Base-by-base conservation (phyloP, 1,139 yeast genomes). In the Suhomyces guaymorum region DNA sequence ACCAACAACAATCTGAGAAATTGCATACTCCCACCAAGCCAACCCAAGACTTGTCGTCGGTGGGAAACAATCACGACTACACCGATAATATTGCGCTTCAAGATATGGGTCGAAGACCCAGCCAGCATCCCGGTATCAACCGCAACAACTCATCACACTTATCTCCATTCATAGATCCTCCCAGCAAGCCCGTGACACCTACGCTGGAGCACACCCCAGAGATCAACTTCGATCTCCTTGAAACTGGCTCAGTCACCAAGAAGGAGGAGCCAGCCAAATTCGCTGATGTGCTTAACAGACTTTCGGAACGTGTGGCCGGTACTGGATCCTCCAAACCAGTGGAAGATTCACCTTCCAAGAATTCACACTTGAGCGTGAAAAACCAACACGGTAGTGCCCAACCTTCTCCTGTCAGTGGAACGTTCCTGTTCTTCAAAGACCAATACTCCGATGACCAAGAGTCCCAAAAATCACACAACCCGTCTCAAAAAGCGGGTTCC, bases 271-370 rank as follows among this genome's bases (percentile, higher is more conserved):
- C 57, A 0, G 38, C 48, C 9, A 57, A 55, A 40, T 46, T 63
- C 33, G 35, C 69, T 4, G 56, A 59, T 35, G 54, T 59, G 4
- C 42, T 70, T 23, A 46, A 69, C 3, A 48, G 70, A 37, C 57
- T 70, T 3, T 64, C 73, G 0, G 71, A 69, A 35, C 63, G 75
- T 46, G 61, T 70, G 32, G 74, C 73, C 1, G 75, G 75, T 4
- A 41, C 59, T 10, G 64, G 62, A 21, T 27, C 39, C 6, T 40
- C 29, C 8, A 26, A 25, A n/a, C 12, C 35, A 7, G 21, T 22
- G 4, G 21, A 28, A 5, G 38, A 52, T 1, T 37, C 51, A 8
- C 48, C 53, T 4, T 32, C 46, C 3, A 34, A 31, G 12, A 39
- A 36, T 10, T 25, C 38, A 11, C 25, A 30, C 17, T 19, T 32